phyloP scores from a whole-genome alignment of 805 yeast species.

The Saturnispora gosingensis region DNA sequence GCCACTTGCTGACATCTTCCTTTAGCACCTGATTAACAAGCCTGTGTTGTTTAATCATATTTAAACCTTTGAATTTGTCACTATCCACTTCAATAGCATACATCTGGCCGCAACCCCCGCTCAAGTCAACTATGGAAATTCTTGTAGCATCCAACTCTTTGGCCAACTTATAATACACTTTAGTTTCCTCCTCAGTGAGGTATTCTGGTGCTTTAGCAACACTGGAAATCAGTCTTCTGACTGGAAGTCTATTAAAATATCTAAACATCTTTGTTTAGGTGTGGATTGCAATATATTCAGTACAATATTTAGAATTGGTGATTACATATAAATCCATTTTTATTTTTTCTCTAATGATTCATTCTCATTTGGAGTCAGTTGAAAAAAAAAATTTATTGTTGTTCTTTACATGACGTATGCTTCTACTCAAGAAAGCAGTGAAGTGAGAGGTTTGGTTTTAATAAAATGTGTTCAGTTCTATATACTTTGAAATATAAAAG shows the following conservation, averaged over 20 bases:
- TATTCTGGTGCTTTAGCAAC: slow-evolving; percentile 4
- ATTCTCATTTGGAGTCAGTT: background rate
- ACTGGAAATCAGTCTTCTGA: background rate
- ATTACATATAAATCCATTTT: background rate
- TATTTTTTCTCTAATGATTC: background rate
- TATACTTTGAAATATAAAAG: background rate
- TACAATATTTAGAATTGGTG: background rate
- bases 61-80: slow-evolving; percentile 62
- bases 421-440: background rate
- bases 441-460: too few relatives aligned
- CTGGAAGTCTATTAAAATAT: background rate
- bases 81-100: slow-evolving; percentile 77
- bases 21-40: slow-evolving; percentile 72
- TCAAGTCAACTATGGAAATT: slow-evolving; percentile 68
- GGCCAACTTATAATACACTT: slow-evolving; percentile 48
- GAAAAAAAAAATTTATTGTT: background rate
- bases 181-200: slow-evolving; percentile 37
- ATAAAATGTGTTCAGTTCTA: background rate
- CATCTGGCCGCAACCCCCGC: slow-evolving; percentile 99
- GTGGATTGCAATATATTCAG: background rate
- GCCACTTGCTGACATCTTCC: slow-evolving; percentile 89
- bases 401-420: background rate
- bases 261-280: background rate
- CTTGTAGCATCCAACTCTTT: slow-evolving; percentile 49
- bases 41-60: slow-evolving; percentile 87